These are phyloP conservation scores for Discostella stelligeroides DNA, from an alignment of 108 stramenopile genomes.

Conservation along the genomic window DNA sequence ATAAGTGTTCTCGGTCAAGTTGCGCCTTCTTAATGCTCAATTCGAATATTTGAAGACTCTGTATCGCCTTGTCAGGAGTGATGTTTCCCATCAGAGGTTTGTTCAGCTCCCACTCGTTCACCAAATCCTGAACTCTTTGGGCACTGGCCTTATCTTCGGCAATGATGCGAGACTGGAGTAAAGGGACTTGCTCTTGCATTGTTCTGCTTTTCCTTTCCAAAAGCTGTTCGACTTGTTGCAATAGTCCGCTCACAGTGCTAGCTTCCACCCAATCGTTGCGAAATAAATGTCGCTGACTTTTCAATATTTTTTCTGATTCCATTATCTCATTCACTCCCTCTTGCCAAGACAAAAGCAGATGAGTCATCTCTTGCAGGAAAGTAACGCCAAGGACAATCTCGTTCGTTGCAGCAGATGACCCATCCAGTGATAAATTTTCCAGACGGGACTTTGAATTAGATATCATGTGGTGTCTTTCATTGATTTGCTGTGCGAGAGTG, in stretches of 20 bases:
- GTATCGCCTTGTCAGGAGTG: conserved; percentile 77
- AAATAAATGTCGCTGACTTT: conserved; percentile 87
- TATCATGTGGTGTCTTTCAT: conserved; percentile 68
- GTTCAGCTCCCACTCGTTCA: conserved; percentile 79
- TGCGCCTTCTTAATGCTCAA: conserved; percentile 75
- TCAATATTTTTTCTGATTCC: conserved; percentile 85
- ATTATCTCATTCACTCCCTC: conserved; percentile 69
- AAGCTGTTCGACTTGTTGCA: conserved; percentile 87
- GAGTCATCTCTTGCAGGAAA: conserved; percentile 89
- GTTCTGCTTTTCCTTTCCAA: conserved; percentile 76
- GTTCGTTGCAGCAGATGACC: conserved; percentile 74
- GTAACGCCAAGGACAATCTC: conserved; percentile 94
- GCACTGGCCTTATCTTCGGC: conserved; percentile 89
- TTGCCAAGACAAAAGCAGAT: conserved; percentile 56
- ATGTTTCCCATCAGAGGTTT: conserved; percentile 90
- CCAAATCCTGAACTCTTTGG: conserved; percentile 72
- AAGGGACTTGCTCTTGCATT: conserved; percentile 93
- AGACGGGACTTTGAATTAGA: conserved; percentile 71
- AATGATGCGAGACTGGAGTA: conserved; percentile 90
- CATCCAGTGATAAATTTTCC: conserved; percentile 84
- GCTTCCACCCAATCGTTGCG: conserved; percentile 91
- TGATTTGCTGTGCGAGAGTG: conserved; percentile 71
- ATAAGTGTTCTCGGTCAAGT: conserved; percentile 78
- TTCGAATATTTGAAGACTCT: conserved; percentile 84
- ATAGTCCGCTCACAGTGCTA: conserved; percentile 80